These are phyloP conservation scores for Teunomyces atbi DNA, from an alignment of 805 yeast species.

Conservation along the genomic window DNA sequence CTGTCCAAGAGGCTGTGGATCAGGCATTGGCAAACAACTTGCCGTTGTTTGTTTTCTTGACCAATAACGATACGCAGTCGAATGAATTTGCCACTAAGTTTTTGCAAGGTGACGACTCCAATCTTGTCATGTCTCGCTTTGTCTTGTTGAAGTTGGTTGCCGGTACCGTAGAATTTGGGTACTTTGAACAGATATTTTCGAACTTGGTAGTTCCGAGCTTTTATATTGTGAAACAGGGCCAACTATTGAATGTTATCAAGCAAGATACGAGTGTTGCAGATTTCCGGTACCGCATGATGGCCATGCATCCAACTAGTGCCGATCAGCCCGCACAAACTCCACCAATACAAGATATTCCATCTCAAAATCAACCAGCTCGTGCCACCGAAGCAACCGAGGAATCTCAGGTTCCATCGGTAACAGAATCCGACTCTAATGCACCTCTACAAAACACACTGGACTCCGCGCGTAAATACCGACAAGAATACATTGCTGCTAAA, in stretches of 20 bases:
- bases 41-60: slow-evolving; percentile 25
- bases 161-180: slow-evolving; percentile 18
- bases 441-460: not conserved
- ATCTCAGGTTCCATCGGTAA: not conserved
- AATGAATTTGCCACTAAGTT: slow-evolving; percentile 14
- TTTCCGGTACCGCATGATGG: slow-evolving; percentile 24
- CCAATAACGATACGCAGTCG: slow-evolving; percentile 13
- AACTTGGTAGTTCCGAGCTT: slow-evolving; percentile 53
- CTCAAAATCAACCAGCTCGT: not conserved
- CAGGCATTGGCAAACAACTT: slow-evolving; percentile 13
- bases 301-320: slow-evolving; percentile 4
- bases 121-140: slow-evolving; percentile 7
- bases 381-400: too few species aligned
- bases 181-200: slow-evolving; percentile 57
- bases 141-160: slow-evolving; percentile 18
- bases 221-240: slow-evolving; percentile 50
- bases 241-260: slow-evolving; percentile 42
- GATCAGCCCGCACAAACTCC: not conserved
- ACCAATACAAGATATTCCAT: not conserved
- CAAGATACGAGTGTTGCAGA: slow-evolving; percentile 25
- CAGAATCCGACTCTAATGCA: not conserved
- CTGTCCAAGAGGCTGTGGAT: slow-evolving; percentile 25
- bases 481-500: slow-evolving; percentile 16
- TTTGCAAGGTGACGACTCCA: slow-evolving; percentile 3
- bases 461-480: slow-evolving; percentile 5